Evolutionary conservation across 768 basidiomycete genomes (phyloP).

Genomic region (Kwoniella dendrophila): DNA sequence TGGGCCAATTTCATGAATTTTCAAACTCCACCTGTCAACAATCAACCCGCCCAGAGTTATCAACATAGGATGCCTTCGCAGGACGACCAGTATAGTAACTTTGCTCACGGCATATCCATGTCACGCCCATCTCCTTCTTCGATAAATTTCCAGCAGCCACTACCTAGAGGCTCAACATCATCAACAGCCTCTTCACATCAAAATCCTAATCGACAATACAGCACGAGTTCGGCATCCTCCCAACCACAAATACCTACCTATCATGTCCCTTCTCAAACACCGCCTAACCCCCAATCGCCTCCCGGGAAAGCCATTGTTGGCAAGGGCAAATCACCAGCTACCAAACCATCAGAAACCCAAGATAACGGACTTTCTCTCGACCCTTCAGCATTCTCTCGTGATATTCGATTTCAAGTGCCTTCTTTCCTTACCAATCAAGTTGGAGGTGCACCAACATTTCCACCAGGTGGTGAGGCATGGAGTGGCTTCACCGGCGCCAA

Average conservation of each 20-base stretch:
- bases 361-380: constrained; percentile 45
- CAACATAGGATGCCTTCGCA: constrained; percentile 10
- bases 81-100: constrained; percentile 23
- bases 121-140: constrained; percentile 15
- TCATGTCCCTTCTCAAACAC: constrained; percentile 17
- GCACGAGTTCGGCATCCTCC: constrained; percentile 5
- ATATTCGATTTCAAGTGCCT: constrained; percentile 52
- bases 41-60: background rate
- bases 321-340: constrained; percentile 27
- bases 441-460: constrained; percentile 47
- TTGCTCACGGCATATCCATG: constrained; percentile 44
- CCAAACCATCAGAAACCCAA: constrained; percentile 10
- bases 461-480: constrained; percentile 55
- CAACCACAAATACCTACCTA: constrained; percentile 15
- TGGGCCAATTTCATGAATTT: constrained; percentile 48
- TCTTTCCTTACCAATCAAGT: constrained; percentile 39
- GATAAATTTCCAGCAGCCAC: constrained; percentile 30
- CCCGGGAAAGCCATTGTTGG: constrained; percentile 4
- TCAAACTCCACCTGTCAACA: constrained; percentile 39
- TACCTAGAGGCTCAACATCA: constrained; percentile 12
- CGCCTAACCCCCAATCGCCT: constrained; percentile 14
- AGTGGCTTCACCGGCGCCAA: constrained; percentile 41
- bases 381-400: constrained; percentile 51
- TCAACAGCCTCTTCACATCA: constrained; percentile 12
- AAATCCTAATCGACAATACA: constrained; percentile 24